Conservation (phyloP, 352 stramenopile genomes). For the Nothophytophthora sp. region DNA sequence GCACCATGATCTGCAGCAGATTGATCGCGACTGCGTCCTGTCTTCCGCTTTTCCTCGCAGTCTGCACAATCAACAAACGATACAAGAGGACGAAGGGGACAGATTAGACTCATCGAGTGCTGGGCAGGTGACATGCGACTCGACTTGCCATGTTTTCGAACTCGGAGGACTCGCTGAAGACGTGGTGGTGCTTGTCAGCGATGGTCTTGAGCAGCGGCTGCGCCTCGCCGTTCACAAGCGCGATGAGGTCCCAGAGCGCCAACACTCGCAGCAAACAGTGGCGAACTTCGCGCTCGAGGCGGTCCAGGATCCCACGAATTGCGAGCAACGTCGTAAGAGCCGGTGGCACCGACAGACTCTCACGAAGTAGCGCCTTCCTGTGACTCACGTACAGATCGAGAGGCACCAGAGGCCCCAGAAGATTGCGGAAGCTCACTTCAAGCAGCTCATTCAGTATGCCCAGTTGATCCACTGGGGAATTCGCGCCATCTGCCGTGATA, state of each 20-base stretch:
- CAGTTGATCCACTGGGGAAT: slow-evolving; percentile 26
- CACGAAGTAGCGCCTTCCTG: slow-evolving; percentile 29
- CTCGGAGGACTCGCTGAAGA: slow-evolving; percentile 64
- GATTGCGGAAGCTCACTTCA: slow-evolving; percentile 67
- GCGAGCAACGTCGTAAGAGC: slow-evolving; percentile 42
- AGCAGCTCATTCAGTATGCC: slow-evolving; percentile 58
- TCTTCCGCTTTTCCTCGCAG: slow-evolving; percentile 35
- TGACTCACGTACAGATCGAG: slow-evolving; percentile 48
- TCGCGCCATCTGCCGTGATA: slow-evolving; percentile 1
- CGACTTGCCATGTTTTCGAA: slow-evolving; percentile 60
- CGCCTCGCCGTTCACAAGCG: slow-evolving; percentile 27
- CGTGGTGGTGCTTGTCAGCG: slow-evolving; percentile 50
- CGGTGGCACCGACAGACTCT: slow-evolving; percentile 41
- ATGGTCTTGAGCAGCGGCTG: slow-evolving; percentile 47
- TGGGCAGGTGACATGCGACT: background rate
- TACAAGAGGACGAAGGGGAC: background rate
- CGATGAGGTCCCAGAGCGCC: slow-evolving; percentile 52
- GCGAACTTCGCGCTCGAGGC: slow-evolving; percentile 46
- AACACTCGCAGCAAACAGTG: slow-evolving; percentile 60
- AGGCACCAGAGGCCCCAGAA: slow-evolving; percentile 54
- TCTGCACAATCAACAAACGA: slow-evolving; percentile 18
- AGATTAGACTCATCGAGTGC: no score
- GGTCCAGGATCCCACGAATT: slow-evolving; percentile 46
- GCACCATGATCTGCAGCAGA: slow-evolving; percentile 54
- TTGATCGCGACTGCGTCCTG: slow-evolving; percentile 48